phyloP scores from a whole-genome alignment of 1,284 basidiomycete species.

The Naganishia cerealis region DNA sequence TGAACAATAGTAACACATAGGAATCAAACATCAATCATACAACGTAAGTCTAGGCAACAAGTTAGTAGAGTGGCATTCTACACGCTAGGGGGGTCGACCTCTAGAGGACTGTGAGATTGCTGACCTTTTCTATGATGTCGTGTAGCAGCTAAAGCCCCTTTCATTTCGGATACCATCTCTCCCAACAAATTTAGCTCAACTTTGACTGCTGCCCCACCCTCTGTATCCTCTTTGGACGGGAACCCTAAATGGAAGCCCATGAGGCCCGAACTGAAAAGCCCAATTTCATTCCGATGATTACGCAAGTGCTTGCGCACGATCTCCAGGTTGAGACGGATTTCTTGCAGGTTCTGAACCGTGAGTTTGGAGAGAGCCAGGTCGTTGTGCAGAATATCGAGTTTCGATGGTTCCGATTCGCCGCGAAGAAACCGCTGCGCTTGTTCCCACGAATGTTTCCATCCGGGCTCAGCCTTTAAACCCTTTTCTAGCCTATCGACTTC shows the following conservation, averaged over 20 bases:
- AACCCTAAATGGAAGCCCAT: constrained; percentile 34
- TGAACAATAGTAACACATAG: background rate
- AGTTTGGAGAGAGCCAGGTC: constrained; percentile 26
- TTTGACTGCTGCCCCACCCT: constrained; percentile 23
- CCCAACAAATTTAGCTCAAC: constrained; percentile 30
- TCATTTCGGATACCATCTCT: constrained; percentile 33
- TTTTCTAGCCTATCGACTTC: constrained; percentile 28
- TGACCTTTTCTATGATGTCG: constrained; percentile 27
- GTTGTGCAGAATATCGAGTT: constrained; percentile 29
- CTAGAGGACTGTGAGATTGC: background rate
- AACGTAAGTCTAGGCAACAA: background rate
- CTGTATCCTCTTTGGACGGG: constrained; percentile 20
- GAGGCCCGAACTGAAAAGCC: constrained; percentile 25
- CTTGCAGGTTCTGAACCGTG: constrained; percentile 31
- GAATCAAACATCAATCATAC: background rate
- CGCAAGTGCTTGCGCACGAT: constrained; percentile 23
- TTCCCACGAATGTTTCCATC: constrained; percentile 31
- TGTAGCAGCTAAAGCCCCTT: constrained; percentile 26
- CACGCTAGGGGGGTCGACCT: background rate
- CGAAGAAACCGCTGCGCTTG: constrained; percentile 19
- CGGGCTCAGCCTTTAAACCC: constrained; percentile 27
- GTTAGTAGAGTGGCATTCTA: background rate
- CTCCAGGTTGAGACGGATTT: constrained; percentile 26
- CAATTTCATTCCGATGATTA: constrained; percentile 32
- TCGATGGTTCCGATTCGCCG: constrained; percentile 29